Evolutionary conservation across 1,284 basidiomycete species (phyloP), one percentile per base, ranked within the genome.

Genomic region (Bondarzewia mesenterica): DNA sequence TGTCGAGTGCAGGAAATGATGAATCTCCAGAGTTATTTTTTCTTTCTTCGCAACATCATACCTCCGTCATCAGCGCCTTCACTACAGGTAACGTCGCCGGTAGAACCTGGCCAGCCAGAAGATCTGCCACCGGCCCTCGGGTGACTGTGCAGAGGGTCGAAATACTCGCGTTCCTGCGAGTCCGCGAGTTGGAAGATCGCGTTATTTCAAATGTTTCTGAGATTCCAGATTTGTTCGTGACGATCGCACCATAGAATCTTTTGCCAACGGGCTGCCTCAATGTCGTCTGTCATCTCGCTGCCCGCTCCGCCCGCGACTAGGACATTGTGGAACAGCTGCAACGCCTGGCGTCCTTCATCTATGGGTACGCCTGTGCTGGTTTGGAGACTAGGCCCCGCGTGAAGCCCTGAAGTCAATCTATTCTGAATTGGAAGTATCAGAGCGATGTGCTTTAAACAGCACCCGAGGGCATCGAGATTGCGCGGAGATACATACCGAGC

Each of bases 181-280:
- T 52, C 6, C 29, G 12, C 22, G 27, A 42, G 38, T 35, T 42
- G 23, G 43, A 25, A 27, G 39, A 47, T 15, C 36, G 22, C 37
- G 26, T 32, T 41, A 38, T 27, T 42, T 42, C 22, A 25, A 45
- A 21, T n/a, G 32, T 35, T 8, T 8, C 8, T 8, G n/a, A 35
- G 32, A n/a, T n/a, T 10, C 4, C 16, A 5, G 38, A 18, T 18
- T 40, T 18, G 21, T 18, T 10, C 16, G 38, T n/a, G 21, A 16
- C 14, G 38, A 16, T 12, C 21, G 47, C 59, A 70, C 69, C 70
- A 71, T 6, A 70, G 52, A 26, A 69, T 64, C 54, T 77, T 77
- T 42, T 64, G 58, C 69, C 73, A 75, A 21, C 74, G 64, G 18
- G 66, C 60, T 8, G 67, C 54, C 49, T 72, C 67, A 22, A 74